phyloP scores from a whole-genome alignment of 306 rosid species.

The Sesbania bispinosa region DNA sequence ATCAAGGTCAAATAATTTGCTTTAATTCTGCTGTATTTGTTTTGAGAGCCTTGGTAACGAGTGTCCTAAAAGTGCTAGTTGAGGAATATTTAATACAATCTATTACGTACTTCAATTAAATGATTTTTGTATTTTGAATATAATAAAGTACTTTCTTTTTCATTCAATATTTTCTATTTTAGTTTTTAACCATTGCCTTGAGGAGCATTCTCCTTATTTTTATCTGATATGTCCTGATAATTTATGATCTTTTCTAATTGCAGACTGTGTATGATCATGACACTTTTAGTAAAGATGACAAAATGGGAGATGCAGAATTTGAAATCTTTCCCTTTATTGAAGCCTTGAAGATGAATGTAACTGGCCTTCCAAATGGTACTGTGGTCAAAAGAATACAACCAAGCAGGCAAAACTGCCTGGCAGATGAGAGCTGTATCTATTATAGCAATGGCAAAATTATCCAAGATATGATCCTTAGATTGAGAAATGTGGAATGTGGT shows the following conservation, averaged over 20 bases:
- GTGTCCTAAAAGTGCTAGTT: neutral
- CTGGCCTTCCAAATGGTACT: conserved; percentile 58
- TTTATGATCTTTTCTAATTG: conserved; percentile 15
- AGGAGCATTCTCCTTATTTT: neutral
- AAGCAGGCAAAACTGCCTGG: conserved; percentile 55
- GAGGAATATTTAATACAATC: neutral
- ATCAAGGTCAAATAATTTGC: neutral
- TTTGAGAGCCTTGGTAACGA: too few species aligned
- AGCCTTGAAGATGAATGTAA: conserved; percentile 57
- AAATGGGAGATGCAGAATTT: conserved; percentile 87
- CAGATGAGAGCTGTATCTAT: conserved; percentile 69
- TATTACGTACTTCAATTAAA: neutral
- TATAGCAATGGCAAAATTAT: conserved; percentile 50
- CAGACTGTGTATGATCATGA: conserved; percentile 93
- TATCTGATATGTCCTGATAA: neutral
- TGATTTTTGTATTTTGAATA: neutral
- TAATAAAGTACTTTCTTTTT: neutral
- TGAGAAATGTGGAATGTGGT: conserved; percentile 84
- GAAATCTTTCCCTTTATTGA: conserved; percentile 53
- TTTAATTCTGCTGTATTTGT: neutral
- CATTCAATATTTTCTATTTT: neutral
- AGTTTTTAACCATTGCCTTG: neutral
- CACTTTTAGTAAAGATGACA: conserved; percentile 89
- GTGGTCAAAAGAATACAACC: conserved; percentile 58
- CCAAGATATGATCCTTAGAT: conserved; percentile 81